Evolutionary conservation across 2,329 filamentous ascomycete species (phyloP).

Genomic region (Penicillium glabrum): DNA sequence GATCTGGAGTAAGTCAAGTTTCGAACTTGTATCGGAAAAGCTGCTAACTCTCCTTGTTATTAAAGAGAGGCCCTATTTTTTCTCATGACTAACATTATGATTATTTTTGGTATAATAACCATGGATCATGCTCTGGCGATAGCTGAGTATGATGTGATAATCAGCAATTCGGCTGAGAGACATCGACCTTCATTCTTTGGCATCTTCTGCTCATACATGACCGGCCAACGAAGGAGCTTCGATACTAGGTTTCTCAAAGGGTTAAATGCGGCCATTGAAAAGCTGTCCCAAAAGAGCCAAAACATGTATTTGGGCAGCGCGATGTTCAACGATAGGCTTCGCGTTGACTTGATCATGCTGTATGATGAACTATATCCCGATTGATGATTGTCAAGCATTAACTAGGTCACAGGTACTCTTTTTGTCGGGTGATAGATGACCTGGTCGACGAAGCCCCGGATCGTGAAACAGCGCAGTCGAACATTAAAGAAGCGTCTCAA

Average conservation of each 20-base stretch:
- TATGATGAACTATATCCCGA: slow-evolving; percentile 30
- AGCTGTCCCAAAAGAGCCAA: slow-evolving; percentile 64
- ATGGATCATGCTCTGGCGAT: slow-evolving; percentile 70
- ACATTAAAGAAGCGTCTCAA: not conserved
- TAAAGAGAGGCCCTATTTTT: slow-evolving; percentile 71
- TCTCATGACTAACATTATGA: slow-evolving; percentile 65
- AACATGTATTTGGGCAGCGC: slow-evolving; percentile 73
- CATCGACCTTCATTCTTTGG: slow-evolving; percentile 23
- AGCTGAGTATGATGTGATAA: slow-evolving; percentile 42
- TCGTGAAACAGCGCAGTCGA: slow-evolving; percentile 18
- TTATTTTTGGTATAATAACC: slow-evolving; percentile 67
- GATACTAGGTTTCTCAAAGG: slow-evolving; percentile 59
- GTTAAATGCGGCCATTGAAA: slow-evolving; percentile 58
- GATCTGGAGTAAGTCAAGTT: slow-evolving; percentile 63
- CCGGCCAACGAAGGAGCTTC: slow-evolving; percentile 45
- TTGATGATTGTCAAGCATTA: not conserved
- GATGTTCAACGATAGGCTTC: slow-evolving; percentile 65
- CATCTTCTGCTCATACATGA: slow-evolving; percentile 1
- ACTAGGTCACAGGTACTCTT: slow-evolving; percentile 47
- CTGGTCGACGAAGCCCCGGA: slow-evolving; percentile 64
- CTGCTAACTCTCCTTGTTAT: no score
- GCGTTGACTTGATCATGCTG: slow-evolving; percentile 67
- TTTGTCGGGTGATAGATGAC: slow-evolving; percentile 72
- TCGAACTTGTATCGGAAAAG: no score
- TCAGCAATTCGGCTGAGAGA: not conserved